These are phyloP conservation scores for Calonectria fujianensis DNA, from an alignment of 2,329 filamentous ascomycete species.

Conservation along the genomic window DNA sequence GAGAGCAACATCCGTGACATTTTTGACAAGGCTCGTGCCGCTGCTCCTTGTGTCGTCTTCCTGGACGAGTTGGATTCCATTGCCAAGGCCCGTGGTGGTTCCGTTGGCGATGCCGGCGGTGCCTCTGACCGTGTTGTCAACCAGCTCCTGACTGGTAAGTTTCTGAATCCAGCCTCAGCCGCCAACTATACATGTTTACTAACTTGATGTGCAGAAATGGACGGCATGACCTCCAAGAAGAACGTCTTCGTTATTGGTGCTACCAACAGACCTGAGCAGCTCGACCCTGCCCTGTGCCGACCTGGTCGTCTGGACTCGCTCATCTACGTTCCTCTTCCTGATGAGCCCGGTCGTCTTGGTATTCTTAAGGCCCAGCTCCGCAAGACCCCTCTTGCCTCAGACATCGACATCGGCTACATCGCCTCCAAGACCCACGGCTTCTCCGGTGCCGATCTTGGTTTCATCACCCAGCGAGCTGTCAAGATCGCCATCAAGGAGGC, in stretches of 20 bases:
- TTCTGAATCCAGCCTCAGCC: neutral
- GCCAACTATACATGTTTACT: constrained; percentile 57
- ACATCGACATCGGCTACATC: constrained; percentile 94
- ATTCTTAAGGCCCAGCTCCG: constrained; percentile 97
- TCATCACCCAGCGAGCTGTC: constrained; percentile 98
- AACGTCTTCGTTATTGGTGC: constrained; percentile 99
- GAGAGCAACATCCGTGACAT: constrained; percentile 99
- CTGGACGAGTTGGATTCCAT: constrained; percentile 99
- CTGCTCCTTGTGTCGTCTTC: constrained; percentile 98
- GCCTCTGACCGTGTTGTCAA: constrained; percentile 99
- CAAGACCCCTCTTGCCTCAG: constrained; percentile 93
- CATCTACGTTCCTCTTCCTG: constrained; percentile 97
- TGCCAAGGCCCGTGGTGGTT: constrained; percentile 98
- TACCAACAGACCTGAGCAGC: constrained; percentile 98
- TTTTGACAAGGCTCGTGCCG: constrained; percentile 99
- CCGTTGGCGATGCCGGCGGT: constrained; percentile 95
- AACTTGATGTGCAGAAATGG: constrained; percentile 84
- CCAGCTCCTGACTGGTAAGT: constrained; percentile 95
- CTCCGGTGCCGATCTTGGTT: constrained; percentile 99
- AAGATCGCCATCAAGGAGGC: constrained; percentile 99
- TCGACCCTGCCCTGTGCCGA: constrained; percentile 98
- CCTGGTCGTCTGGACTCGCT: constrained; percentile 98
- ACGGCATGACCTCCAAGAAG: constrained; percentile 99
- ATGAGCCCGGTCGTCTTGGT: constrained; percentile 90
- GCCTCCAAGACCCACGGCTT: constrained; percentile 98